Evolutionary conservation across 768 basidiomycete genomes (phyloP).

Genomic region (Trametes coccinea): DNA sequence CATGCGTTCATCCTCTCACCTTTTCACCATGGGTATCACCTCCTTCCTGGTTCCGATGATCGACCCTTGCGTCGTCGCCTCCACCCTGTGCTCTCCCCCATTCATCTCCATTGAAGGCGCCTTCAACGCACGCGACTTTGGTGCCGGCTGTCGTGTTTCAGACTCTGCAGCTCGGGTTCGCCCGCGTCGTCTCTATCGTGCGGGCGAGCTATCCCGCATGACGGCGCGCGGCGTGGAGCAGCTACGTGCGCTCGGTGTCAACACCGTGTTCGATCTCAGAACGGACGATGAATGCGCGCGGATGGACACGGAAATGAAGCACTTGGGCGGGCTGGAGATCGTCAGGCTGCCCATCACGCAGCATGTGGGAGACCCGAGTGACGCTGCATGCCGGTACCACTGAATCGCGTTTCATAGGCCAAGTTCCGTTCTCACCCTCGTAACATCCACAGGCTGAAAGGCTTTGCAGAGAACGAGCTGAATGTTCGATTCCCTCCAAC

Average conservation of each 20-base stretch:
- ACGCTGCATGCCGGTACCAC: conserved; percentile 5
- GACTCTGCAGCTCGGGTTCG: conserved; percentile 26
- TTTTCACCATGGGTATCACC: background rate
- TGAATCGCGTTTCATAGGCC: too few species aligned
- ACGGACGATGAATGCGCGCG: conserved; percentile 38
- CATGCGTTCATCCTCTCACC: background rate
- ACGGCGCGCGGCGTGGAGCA: conserved; percentile 37
- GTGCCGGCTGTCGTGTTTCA: conserved; percentile 27
- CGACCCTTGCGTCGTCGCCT: background rate
- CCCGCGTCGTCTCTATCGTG: conserved; percentile 39
- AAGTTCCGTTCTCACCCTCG: background rate
- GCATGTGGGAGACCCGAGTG: conserved; percentile 34
- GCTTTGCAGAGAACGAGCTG: conserved; percentile 30
- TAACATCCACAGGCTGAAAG: conserved; percentile 30
- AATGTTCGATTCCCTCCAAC: conserved; percentile 25
- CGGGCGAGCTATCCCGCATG: conserved; percentile 40
- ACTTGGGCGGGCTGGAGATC: conserved; percentile 32
- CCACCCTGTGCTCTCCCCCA: conserved; percentile 32
- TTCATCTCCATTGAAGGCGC: conserved; percentile 43
- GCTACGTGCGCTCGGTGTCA: conserved; percentile 37
- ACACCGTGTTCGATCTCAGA: conserved; percentile 43
- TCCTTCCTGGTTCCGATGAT: background rate
- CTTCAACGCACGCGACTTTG: conserved; percentile 41
- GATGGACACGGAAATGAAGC: conserved; percentile 33
- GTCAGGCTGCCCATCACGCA: conserved; percentile 30